Percentiles rank a stretch among this genome's conserved stretches.
These are phyloP conservation scores for Teunomyces gatunensis DNA, from an alignment of 805 yeast species.

Conservation along the genomic window DNA sequence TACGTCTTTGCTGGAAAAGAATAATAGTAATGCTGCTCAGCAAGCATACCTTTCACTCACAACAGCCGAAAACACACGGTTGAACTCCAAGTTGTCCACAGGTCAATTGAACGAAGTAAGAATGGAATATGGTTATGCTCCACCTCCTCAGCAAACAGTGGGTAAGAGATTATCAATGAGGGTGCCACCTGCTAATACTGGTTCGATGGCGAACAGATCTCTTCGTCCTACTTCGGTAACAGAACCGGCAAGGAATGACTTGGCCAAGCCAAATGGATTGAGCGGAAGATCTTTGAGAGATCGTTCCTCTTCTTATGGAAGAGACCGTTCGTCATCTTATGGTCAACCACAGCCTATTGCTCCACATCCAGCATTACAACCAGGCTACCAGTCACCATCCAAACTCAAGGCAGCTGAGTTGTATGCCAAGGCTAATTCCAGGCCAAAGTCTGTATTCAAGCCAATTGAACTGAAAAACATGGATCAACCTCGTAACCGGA, in stretches of 20 bases:
- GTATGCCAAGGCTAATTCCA: slow-evolving; percentile 49
- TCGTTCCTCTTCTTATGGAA: not conserved
- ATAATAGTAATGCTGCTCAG: slow-evolving; percentile 44
- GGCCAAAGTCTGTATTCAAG: slow-evolving; percentile 39
- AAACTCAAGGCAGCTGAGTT: slow-evolving; percentile 50
- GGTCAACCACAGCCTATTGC: slow-evolving; percentile 31
- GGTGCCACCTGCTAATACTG: slow-evolving; percentile 16
- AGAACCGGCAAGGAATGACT: slow-evolving; percentile 2
- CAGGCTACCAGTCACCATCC: slow-evolving; percentile 38
- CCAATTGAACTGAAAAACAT: slow-evolving; percentile 34
- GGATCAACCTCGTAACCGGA: slow-evolving; percentile 1
- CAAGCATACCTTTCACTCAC: slow-evolving; percentile 66
- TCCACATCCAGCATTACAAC: slow-evolving; percentile 40
- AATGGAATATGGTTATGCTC: slow-evolving; percentile 4
- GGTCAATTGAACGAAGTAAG: slow-evolving; percentile 30
- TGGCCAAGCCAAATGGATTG: slow-evolving; percentile 19
- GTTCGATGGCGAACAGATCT: slow-evolving; percentile 23
- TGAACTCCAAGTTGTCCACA: slow-evolving; percentile 59
- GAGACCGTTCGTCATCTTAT: slow-evolving; percentile 3
- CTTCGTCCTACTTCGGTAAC: slow-evolving; percentile 35
- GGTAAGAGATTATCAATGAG: slow-evolving; percentile 26
- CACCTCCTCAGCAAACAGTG: slow-evolving; percentile 6
- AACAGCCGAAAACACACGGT: slow-evolving; percentile 76
- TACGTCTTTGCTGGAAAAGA: slow-evolving; percentile 5
- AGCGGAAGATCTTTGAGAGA: slow-evolving; percentile 26